Percentiles rank a stretch among this genome's conserved stretches.
phyloP scores from a whole-genome alignment of 495 filamentous ascomycete genomes.

The Ramalina peruviana region DNA sequence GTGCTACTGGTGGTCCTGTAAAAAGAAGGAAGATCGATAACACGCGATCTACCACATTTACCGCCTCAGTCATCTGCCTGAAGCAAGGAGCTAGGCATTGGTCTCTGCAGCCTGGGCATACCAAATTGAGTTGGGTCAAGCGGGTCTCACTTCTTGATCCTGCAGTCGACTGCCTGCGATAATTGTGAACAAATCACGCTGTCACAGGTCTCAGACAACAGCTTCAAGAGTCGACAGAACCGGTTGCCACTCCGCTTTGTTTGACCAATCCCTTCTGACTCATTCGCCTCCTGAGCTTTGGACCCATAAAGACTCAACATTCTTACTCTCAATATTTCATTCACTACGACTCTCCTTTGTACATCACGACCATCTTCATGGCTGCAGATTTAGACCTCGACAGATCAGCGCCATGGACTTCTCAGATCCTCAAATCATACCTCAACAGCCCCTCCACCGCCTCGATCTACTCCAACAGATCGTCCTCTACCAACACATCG shows the following conservation, averaged over 20 bases:
- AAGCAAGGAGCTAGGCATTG: not conserved
- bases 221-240: not conserved
- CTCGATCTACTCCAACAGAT: slow-evolving; percentile 56
- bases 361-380: slow-evolving; percentile 7
- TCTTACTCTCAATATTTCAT: not conserved
- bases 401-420: slow-evolving; percentile 10
- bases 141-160: not conserved
- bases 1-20: slow-evolving; percentile 10
- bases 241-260: not conserved
- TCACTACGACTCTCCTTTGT: not conserved
- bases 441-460: slow-evolving; percentile 56
- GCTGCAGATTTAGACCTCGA: slow-evolving; percentile 9
- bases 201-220: not conserved
- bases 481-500: slow-evolving; percentile 54
- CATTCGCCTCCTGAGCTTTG: slow-evolving; percentile 3
- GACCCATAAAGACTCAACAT: not conserved
- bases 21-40: not conserved
- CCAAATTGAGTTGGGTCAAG: not conserved
- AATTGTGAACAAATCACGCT: not conserved
- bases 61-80: slow-evolving; percentile 8
- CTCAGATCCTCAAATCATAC: slow-evolving; percentile 14
- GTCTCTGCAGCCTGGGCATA: slow-evolving; percentile 1
- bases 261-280: not conserved
- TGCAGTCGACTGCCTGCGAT: not conserved
- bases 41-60: not conserved